Evolutionary conservation across 2,329 filamentous ascomycete genomes (phyloP), one percentile per base, ranked within the genome.

Genomic region (Alternaria arbusti): DNA sequence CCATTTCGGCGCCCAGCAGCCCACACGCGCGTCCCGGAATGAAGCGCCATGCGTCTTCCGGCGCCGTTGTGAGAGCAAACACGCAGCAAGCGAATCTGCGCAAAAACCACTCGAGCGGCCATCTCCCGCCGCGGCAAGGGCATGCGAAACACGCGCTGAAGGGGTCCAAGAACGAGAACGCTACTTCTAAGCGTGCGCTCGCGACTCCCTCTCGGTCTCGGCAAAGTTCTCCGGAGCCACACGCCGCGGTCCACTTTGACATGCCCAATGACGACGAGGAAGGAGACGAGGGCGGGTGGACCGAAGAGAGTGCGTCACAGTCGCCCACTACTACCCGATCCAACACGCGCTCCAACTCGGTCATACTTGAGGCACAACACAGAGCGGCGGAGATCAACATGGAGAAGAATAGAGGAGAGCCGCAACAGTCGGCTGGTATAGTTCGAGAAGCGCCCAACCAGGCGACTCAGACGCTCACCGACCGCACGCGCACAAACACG

Each of bases 41-140:
- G 72, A 82, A 82, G 76, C 80, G 81, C 71, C 82, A 82, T 78
- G 78, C 79, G 17, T 82, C 79, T 28, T 77, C 79, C 25, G 74
- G 78, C 63, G 78, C 71, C 66, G 72, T 82, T 62, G 69, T 79
- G 71, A 71, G 78, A 51, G 71, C 65, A 36, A 65, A 69, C 32
- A 77, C 81, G 47, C 72, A 73, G 13, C 75, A 79, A 45, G 69
- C 72, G 8, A 72, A 71, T 23, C 68, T 83, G 61, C 78, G 77
- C 71, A 81, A 80, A 69, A 82, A 82, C 64, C 76, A 81, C 61
- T 83, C 81, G 26, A 84, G 83, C 72, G 81, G 82, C 15, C 82
- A 84, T 62, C 76, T 85, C 54, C 75, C 81, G 28, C 77, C 81
- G 32, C 77, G 82, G 17, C 74, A 81, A 56, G 75, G 74, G 20